Conservation (phyloP, 1,139 yeast species). For the Debaryomyces robertsiae region DNA sequence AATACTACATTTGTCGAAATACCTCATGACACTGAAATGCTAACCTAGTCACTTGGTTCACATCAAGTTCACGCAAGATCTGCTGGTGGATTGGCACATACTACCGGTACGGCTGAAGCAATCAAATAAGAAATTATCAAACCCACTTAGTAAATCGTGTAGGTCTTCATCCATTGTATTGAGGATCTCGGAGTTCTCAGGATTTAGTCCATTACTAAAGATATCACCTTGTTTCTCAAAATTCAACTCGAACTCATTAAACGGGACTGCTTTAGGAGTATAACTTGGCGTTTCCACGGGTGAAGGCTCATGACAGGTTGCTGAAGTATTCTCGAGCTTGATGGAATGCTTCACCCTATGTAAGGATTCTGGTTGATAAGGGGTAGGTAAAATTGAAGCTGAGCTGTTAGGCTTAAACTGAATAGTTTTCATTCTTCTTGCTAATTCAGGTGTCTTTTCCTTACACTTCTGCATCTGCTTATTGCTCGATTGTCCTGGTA, state of each 20-base stretch:
- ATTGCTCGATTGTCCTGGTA: not conserved
- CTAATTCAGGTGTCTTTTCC: constrained; percentile 10
- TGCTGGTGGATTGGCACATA: constrained; percentile 1
- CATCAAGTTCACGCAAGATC: not conserved
- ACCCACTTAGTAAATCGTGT: constrained; percentile 20
- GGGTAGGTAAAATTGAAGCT: constrained; percentile 21
- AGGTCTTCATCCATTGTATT: constrained; percentile 23
- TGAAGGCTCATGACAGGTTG: constrained; percentile 11
- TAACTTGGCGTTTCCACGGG: constrained; percentile 16
- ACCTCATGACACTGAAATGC: too few species aligned
- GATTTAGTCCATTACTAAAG: constrained; percentile 12
- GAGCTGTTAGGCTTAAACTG: constrained; percentile 23
- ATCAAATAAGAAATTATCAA: constrained; percentile 22
- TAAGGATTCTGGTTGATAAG: constrained; percentile 5
- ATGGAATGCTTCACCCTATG: constrained; percentile 7
- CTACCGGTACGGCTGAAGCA: constrained; percentile 15
- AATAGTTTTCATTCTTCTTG: constrained; percentile 8
- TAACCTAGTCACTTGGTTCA: too few species aligned
- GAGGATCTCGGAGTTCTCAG: constrained; percentile 17
- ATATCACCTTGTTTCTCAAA: constrained; percentile 18
- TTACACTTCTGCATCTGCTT: not conserved
- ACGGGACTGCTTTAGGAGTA: constrained; percentile 32
- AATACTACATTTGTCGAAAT: too few species aligned
- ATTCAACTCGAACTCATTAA: constrained; percentile 24
- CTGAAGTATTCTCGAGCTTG: not conserved